Conservation (phyloP, 768 basidiomycete genomes). For the Boletales sp. region DNA sequence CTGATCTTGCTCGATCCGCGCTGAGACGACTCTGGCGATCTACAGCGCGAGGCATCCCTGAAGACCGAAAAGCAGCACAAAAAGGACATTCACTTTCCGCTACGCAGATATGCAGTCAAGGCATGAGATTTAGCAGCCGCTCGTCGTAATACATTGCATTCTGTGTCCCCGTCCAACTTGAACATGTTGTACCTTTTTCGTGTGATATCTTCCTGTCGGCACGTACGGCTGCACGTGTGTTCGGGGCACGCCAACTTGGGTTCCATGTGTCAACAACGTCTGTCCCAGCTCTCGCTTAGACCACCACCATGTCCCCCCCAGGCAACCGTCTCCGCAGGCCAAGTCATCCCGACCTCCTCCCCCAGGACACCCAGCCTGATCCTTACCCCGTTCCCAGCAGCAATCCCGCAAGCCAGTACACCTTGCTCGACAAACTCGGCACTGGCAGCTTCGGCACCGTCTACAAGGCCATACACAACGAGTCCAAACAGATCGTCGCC, state of each 20-base stretch:
- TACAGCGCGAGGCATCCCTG: slow-evolving; percentile 74
- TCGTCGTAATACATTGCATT: too few species aligned
- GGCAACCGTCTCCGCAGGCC: slow-evolving; percentile 37
- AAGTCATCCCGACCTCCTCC: slow-evolving; percentile 41
- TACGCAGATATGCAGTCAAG: slow-evolving; percentile 94
- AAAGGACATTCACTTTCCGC: slow-evolving; percentile 92
- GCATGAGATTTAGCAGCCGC: slow-evolving; percentile 52
- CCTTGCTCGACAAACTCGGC: slow-evolving; percentile 92
- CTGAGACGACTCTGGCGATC: slow-evolving; percentile 7
- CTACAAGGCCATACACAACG: slow-evolving; percentile 96
- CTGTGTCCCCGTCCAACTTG: too few species aligned
- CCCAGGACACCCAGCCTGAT: slow-evolving; percentile 46
- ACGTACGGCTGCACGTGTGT: too few species aligned
- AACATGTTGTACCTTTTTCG: slow-evolving; percentile 33
- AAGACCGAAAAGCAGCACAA: slow-evolving; percentile 94
- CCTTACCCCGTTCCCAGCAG: slow-evolving; percentile 69
- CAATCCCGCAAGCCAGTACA: slow-evolving; percentile 89
- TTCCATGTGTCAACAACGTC: slow-evolving; percentile 14
- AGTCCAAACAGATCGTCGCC: slow-evolving; percentile 91
- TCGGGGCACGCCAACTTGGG: slow-evolving; percentile 28
- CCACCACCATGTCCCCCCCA: slow-evolving; percentile 44
- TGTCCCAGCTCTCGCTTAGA: slow-evolving; percentile 13
- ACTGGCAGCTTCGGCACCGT: slow-evolving; percentile 96
- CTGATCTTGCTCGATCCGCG: neutral
- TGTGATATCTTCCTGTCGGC: too few species aligned